Evolutionary conservation across 78 protist species (phyloP), one percentile per base, ranked within the genome.

Genomic region (Pigoraptor vietnamica): DNA sequence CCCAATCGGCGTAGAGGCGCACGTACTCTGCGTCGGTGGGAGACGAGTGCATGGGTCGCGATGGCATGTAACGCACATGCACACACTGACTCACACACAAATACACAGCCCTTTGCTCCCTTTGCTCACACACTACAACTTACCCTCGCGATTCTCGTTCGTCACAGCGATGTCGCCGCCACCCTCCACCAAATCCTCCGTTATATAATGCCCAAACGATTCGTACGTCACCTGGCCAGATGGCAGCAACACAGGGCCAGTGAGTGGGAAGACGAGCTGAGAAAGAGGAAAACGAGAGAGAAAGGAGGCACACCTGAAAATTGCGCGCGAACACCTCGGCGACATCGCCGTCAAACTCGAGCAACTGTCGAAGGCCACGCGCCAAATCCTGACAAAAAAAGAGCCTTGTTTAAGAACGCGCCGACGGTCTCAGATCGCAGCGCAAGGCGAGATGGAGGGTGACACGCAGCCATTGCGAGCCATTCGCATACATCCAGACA

Each of bases 311-410:
- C 32, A 91, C 89, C 2, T 87, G 36, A 89, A 96, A 96, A 24
- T 87, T 92, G 38, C 91, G 89, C 67, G 90, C 14, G 19, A 93
- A 93, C 32, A 37, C 91, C 29, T 79, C 90, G 87, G 94, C 96
- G 34, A 95, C 94, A 35, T 94, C 95, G 21, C 93, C 96, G 32
- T 93, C 91, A 87, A 90, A 92, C 34, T 90, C 95, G 23, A 96
- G 91, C 34, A 96, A 93, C 79, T 33, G 55, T 89, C 90, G 39
- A 23, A 96, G 67, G 36, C 95, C 92, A 10, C 88, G 81, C 0
- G 91, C 94, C 19, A 96, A 88, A 34, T 23, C 91, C 88, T 90
- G 84, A 21, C 14, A 14, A 48, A 48, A 48, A 48, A 48, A 48
- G n/a, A n/a, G n/a, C n/a, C n/a, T n/a, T n/a, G n/a, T n/a, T n/a